Conservation (phyloP, 805 yeast genomes). For the Ogataea ramenticola region DNA sequence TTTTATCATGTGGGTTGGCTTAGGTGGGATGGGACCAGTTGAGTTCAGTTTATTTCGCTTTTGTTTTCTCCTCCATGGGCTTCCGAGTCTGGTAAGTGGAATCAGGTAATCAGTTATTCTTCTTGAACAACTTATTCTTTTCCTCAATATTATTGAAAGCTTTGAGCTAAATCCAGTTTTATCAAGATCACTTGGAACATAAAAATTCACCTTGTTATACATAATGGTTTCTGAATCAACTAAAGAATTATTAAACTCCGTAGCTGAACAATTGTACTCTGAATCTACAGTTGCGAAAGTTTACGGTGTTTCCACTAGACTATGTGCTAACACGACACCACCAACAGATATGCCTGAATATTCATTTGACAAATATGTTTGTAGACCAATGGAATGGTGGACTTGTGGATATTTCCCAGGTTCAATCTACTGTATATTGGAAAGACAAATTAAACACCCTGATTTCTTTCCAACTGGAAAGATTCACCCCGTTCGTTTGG, state of each 20-base stretch:
- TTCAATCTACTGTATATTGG: background rate
- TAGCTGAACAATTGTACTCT: background rate
- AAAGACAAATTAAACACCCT: slow-evolving; percentile 1
- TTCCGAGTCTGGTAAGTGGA: too few relatives aligned
- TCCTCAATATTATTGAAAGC: too few relatives aligned
- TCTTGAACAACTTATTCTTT: too few relatives aligned
- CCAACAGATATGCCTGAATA: slow-evolving; percentile 1
- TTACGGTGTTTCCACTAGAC: background rate
- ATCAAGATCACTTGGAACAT: too few relatives aligned
- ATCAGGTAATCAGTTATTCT: too few relatives aligned
- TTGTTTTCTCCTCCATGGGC: too few relatives aligned
- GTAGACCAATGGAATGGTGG: slow-evolving; percentile 3
- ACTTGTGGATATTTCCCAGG: slow-evolving; percentile 3
- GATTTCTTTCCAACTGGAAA: background rate
- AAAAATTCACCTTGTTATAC: too few relatives aligned
- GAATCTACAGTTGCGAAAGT: slow-evolving; percentile 1
- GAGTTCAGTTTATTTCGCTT: too few relatives aligned
- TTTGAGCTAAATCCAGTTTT: too few relatives aligned
- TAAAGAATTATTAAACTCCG: background rate
- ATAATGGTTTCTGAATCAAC: background rate
- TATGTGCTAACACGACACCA: background rate
- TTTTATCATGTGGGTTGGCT: too few relatives aligned
- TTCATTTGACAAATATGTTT: background rate
- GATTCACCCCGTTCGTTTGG: background rate
- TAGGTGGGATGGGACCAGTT: too few relatives aligned